Percentiles rank a stretch among this genome's conserved stretches.
Evolutionary conservation across 2,329 filamentous ascomycete genomes (phyloP).

Genomic region (Albophoma yamanashiensis): DNA sequence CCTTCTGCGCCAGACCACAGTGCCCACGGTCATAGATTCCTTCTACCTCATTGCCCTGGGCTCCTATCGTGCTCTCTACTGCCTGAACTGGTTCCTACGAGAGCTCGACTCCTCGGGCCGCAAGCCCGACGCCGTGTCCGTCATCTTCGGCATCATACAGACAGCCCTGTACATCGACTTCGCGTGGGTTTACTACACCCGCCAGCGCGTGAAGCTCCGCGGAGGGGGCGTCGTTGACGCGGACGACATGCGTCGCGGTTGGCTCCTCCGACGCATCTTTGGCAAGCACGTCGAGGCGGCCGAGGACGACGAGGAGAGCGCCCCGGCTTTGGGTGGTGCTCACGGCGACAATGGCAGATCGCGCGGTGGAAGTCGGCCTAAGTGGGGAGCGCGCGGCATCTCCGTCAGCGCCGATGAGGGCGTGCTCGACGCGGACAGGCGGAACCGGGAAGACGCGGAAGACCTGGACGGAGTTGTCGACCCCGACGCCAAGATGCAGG

Average conservation of each 20-base stretch:
- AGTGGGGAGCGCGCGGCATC: constrained; percentile 55
- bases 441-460: constrained; percentile 33
- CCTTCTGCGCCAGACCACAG: constrained; percentile 84
- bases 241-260: constrained; percentile 77
- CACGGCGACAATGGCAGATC: constrained; percentile 11
- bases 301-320: constrained; percentile 52
- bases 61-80: constrained; percentile 79
- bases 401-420: constrained; percentile 56
- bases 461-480: constrained; percentile 37
- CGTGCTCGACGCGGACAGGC: constrained; percentile 38
- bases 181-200: constrained; percentile 91
- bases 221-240: constrained; percentile 79
- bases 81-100: constrained; percentile 81
- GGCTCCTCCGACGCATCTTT: constrained; percentile 71
- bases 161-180: constrained; percentile 89
- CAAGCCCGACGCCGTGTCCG: constrained; percentile 58
- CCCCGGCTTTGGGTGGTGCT: constrained; percentile 32
- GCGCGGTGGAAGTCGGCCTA: constrained; percentile 28
- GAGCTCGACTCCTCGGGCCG: constrained; percentile 46
- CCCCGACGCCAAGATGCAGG: constrained; percentile 55
- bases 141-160: constrained; percentile 82
- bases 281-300: constrained; percentile 44
- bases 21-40: constrained; percentile 94
- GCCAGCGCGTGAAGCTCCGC: constrained; percentile 87
- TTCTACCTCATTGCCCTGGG: constrained; percentile 86